Conservation (phyloP, 495 filamentous ascomycete genomes). For the Staphylotrichum longicolle region DNA sequence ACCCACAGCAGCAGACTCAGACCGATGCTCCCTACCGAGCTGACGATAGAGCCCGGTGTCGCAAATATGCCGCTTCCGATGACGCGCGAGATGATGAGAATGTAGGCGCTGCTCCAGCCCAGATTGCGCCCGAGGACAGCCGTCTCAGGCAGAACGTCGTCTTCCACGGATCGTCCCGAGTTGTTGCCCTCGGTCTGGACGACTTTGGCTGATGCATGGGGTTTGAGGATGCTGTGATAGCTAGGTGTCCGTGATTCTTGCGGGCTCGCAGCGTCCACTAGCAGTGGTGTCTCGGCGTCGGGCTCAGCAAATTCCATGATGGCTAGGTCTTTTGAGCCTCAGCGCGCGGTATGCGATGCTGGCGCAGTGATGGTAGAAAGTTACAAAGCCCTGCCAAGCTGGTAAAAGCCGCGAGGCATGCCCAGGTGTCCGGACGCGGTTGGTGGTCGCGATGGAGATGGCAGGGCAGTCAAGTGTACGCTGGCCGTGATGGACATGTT, state of each 20-base stretch:
- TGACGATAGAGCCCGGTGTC: constrained; percentile 66
- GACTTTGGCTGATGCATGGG: not conserved
- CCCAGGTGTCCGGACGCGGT: too few relatives aligned
- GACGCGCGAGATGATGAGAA: constrained; percentile 72
- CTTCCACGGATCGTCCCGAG: constrained; percentile 41
- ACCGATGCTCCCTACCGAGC: constrained; percentile 65
- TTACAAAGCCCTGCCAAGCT: not conserved
- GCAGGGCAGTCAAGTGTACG: too few relatives aligned
- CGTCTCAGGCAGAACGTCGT: constrained; percentile 62
- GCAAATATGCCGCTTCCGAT: constrained; percentile 77
- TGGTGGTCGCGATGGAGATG: too few relatives aligned
- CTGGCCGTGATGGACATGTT: too few relatives aligned
- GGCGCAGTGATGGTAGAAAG: not conserved
- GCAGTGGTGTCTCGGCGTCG: constrained; percentile 5
- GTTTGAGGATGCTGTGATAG: not conserved
- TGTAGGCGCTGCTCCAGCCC: constrained; percentile 66
- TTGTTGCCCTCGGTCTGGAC: not conserved
- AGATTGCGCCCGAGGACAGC: constrained; percentile 58
- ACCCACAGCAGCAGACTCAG: constrained; percentile 64
- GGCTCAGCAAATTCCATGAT: constrained; percentile 3
- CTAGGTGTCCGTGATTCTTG: not conserved
- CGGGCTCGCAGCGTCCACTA: not conserved
- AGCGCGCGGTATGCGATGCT: too few relatives aligned
- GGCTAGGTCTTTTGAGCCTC: too few relatives aligned
- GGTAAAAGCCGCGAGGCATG: too few relatives aligned